Base-by-base conservation (phyloP, 495 filamentous ascomycete genomes). In the Talaromyces liani region DNA sequence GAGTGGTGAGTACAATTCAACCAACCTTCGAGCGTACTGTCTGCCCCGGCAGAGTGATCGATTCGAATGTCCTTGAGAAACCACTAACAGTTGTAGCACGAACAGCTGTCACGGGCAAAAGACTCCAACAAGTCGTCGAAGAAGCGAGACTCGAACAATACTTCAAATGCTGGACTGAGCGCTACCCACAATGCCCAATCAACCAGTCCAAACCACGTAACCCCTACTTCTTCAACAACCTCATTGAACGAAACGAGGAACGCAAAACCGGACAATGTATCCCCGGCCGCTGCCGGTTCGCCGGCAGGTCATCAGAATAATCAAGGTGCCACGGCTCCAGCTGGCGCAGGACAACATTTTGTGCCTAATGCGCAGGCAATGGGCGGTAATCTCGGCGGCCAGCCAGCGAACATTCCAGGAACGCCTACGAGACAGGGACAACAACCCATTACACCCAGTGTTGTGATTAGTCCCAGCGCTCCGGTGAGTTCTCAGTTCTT, bases 51-150 rank as follows among this genome's bases (percentile, higher is more conserved):
- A 49, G 14, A 45, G 62, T 61, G 25, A 31, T 62, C 60, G 36
- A 49, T 49, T 3, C 7, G 16, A 49, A 20, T 31, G 16, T 62
- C 60, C 9, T 24, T 7, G 31, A 31, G 60, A 36, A 49, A 41
- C 5, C 66, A 78, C 67, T 75, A 70, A 68, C 68, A 64, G 66
- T 73, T 72, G 71, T 71, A 86, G 86, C 87, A 89, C 67, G 86
- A 88, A 74, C 86, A 97, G 91, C 91, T 98, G 79, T 97, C 94
- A 78, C 86, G 95, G 77, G 88, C 88, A 65, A 97, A 95, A 84
- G 90, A 96, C 76, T 84, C 88, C 64, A 94, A 88, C 76, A 95
- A 93, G 77, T 90, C 90, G 61, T 93, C 91, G 63, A 91, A 91
- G 78, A 95, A 98, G 80, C 96, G 96, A 80, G 93, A 96, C 67